Percentiles rank a stretch among this genome's conserved stretches.
phyloP scores from a whole-genome alignment of 768 basidiomycete species.

The Mycena kentingensis region DNA sequence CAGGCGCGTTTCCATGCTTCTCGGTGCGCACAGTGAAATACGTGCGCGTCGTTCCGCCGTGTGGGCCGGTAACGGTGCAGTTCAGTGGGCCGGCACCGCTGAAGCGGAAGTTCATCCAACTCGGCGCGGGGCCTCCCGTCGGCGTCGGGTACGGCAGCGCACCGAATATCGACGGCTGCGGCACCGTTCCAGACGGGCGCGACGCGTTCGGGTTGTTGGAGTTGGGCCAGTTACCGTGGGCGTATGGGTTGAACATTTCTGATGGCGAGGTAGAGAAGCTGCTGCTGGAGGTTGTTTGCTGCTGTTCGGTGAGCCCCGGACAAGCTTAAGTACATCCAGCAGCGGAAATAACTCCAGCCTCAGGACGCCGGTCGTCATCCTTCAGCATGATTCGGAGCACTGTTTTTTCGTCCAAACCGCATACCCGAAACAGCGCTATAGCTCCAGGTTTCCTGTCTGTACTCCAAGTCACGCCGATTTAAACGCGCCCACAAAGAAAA shows the following conservation, averaged over 20 bases:
- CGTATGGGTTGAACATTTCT: slow-evolving; percentile 17
- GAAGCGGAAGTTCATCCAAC: slow-evolving; percentile 44
- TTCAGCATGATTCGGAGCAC: too few species aligned
- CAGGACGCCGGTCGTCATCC: too few species aligned
- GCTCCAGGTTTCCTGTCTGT: too few species aligned
- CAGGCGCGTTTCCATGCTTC: slow-evolving; percentile 20
- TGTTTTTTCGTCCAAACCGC: too few species aligned
- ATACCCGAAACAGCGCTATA: too few species aligned
- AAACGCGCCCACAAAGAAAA: too few species aligned
- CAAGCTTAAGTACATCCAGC: too few species aligned
- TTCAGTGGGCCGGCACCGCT: slow-evolving; percentile 43
- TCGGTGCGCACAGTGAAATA: slow-evolving; percentile 44
- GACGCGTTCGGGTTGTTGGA: slow-evolving; percentile 5
- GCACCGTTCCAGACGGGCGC: neutral
- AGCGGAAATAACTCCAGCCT: too few species aligned
- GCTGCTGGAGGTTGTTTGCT: too few species aligned
- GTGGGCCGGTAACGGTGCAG: slow-evolving; percentile 45
- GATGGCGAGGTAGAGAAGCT: too few species aligned
- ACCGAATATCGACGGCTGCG: slow-evolving; percentile 17
- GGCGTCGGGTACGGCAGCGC: slow-evolving; percentile 12
- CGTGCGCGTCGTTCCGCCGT: slow-evolving; percentile 39
- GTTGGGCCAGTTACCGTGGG: slow-evolving; percentile 12
- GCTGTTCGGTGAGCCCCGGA: too few species aligned
- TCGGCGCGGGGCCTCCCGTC: slow-evolving; percentile 9
- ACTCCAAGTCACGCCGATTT: too few species aligned